Evolutionary conservation across 148 eudicot genomes (phyloP).

Genomic region (Cornus controversa): DNA sequence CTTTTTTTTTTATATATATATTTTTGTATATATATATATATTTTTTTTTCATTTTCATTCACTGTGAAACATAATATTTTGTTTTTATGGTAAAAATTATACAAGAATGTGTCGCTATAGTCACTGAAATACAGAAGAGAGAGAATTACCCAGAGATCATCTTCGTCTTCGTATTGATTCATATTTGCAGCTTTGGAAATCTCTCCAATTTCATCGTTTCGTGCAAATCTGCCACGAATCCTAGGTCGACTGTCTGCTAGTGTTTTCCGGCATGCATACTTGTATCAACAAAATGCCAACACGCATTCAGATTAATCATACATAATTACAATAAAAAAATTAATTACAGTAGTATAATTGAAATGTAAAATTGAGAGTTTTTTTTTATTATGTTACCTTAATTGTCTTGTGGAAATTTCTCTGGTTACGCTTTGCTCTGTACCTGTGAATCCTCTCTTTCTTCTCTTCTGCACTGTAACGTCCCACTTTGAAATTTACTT

Average conservation of each 20-base stretch:
- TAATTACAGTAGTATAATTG: no score
- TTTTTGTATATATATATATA: no score
- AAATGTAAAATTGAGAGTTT: background rate
- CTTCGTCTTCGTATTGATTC: conserved; percentile 57
- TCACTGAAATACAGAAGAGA: background rate
- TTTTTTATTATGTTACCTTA: conserved; percentile 47
- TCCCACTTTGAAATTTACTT: conserved; percentile 66
- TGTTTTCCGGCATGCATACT: conserved; percentile 96
- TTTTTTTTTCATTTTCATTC: no score
- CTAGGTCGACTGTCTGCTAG: conserved; percentile 91
- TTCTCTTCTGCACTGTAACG: conserved; percentile 79
- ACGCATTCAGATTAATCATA: background rate
- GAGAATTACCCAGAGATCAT: conserved; percentile 63
- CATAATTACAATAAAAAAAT: background rate
- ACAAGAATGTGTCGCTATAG: background rate
- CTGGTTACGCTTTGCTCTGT: conserved; percentile 82
- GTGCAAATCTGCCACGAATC: conserved; percentile 95
- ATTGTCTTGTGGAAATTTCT: conserved; percentile 92
- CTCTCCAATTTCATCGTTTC: conserved; percentile 77
- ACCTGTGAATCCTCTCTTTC: conserved; percentile 79
- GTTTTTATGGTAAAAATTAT: no score
- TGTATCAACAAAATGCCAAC: conserved; percentile 1
- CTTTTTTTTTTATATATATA: no score
- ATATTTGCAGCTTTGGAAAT: conserved; percentile 51
- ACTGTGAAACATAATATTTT: no score